Evolutionary conservation across 1,284 basidiomycete genomes (phyloP), one percentile per base, ranked within the genome.

Genomic region (Thelephora terrestris): DNA sequence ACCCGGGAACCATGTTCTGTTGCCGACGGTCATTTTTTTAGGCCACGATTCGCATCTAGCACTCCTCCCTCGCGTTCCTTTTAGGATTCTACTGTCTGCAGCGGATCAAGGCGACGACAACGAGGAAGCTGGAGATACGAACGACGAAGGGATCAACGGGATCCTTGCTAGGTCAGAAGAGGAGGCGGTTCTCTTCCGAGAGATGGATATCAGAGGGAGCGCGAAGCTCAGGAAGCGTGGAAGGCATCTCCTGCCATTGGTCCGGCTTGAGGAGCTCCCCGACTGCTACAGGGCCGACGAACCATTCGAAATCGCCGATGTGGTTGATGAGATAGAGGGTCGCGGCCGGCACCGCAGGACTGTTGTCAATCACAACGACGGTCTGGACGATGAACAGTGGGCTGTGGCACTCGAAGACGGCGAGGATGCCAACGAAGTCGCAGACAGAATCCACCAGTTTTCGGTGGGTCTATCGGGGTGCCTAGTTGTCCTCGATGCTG

Each of bases 61-160:
- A 9, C 42, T 34, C 21, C 27, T 47, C 36, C 58, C 21, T 59
- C 87, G 85, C 86, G 81, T 47, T 90, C 81, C 9, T 85, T 91
- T 53, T 73, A 90, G n/a, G 86, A 92, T n/a, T n/a, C n/a, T n/a
- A n/a, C n/a, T n/a, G n/a, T n/a, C n/a, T n/a, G 86, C 92, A 65
- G 86, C 85, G 23, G 83, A 96, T 64, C 86, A 89, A 64, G 91
- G 94, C 55, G 90, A 93, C 58, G 91, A 93, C 56, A 88, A 85
- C 50, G 91, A 95, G 60, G 91, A 94, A 65, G 85, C 86, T 4
- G 91, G 91, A 37, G 93, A 97, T 62, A 88, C 96, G 75, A 94
- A 93, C 59, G 95, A 99, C 60, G 94, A 97, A 24, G 96, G 98
- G 64, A 77, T 99, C 55, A 99, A 99, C 67, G 87, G 91, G 62